A percentile compares a stretch with the other conserved stretches of the same genome.
Evolutionary conservation across 768 basidiomycete species (phyloP).

Genomic region (Macrocybe gigantea): DNA sequence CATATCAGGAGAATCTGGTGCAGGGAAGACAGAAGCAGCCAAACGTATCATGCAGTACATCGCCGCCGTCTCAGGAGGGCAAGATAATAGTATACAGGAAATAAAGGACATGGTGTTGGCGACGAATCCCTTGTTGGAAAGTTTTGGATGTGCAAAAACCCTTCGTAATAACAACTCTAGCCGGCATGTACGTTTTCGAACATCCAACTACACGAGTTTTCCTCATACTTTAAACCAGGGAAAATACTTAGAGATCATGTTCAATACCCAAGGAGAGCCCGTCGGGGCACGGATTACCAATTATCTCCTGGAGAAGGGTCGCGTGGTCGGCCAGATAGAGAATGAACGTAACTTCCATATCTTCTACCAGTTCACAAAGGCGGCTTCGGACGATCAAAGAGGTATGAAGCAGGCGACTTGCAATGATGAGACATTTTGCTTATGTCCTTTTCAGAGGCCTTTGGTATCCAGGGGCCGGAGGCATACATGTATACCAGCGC

Average conservation of each 20-base stretch:
- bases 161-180: conserved; percentile 98
- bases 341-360: conserved; percentile 98
- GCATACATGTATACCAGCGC: conserved; percentile 90
- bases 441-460: conserved; percentile 57
- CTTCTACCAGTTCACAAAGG: conserved; percentile 99
- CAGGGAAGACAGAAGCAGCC: conserved; percentile 98
- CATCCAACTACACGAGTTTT: conserved; percentile 1
- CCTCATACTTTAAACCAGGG: conserved; percentile 48
- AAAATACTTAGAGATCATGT: conserved; percentile 99
- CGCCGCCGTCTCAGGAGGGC: conserved; percentile 88
- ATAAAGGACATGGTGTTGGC: conserved; percentile 99
- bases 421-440: background rate
- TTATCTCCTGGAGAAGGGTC: conserved; percentile 94
- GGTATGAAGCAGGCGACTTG: conserved; percentile 40
- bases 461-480: conserved; percentile 94
- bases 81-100: conserved; percentile 88
- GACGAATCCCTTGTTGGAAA: conserved; percentile 94
- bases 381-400: conserved; percentile 82
- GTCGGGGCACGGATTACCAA: conserved; percentile 98
- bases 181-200: conserved; percentile 74
- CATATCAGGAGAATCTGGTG: conserved; percentile 98
- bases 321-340: conserved; percentile 94
- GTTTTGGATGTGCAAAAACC: conserved; percentile 98
- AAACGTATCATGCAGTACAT: conserved; percentile 99
- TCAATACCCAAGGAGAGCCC: conserved; percentile 88